phyloP scores from a whole-genome alignment of 2,329 filamentous ascomycete species.

The Clonostachys chloroleuca region DNA sequence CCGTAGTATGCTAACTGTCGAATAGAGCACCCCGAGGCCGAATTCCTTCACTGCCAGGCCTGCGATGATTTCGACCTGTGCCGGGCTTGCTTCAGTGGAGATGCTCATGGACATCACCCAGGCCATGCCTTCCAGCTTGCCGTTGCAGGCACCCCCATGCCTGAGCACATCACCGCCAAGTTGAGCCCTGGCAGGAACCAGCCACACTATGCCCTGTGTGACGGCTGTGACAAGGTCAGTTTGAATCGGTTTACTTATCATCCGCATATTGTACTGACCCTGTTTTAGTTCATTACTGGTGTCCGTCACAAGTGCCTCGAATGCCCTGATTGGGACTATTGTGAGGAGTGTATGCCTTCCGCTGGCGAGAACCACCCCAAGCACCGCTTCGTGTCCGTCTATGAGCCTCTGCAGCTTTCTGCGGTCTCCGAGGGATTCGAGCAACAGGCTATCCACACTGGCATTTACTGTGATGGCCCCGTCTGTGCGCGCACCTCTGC shows the following conservation, averaged over 20 bases:
- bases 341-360: constrained; percentile 66
- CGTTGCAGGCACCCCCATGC: constrained; percentile 57
- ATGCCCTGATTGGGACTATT: constrained; percentile 98
- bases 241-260: neutral
- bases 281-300: constrained; percentile 63
- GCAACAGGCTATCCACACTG: constrained; percentile 57
- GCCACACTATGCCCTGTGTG: constrained; percentile 84
- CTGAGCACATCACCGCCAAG: constrained; percentile 57
- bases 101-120: constrained; percentile 87
- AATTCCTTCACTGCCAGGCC: constrained; percentile 78
- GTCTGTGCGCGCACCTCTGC: constrained; percentile 60
- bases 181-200: constrained; percentile 77
- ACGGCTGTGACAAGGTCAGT: constrained; percentile 72
- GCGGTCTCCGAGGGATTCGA: neutral
- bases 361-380: constrained; percentile 68
- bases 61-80: constrained; percentile 95
- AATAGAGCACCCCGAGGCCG: constrained; percentile 64
- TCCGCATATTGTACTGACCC: neutral
- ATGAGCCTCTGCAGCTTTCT: constrained; percentile 57
- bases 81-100: constrained; percentile 69
- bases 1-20: neutral
- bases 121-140: constrained; percentile 74
- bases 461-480: constrained; percentile 93
- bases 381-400: constrained; percentile 87
- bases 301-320: constrained; percentile 94